phyloP scores from a whole-genome alignment of 345 rosid species.

The Populus pruinosa region DNA sequence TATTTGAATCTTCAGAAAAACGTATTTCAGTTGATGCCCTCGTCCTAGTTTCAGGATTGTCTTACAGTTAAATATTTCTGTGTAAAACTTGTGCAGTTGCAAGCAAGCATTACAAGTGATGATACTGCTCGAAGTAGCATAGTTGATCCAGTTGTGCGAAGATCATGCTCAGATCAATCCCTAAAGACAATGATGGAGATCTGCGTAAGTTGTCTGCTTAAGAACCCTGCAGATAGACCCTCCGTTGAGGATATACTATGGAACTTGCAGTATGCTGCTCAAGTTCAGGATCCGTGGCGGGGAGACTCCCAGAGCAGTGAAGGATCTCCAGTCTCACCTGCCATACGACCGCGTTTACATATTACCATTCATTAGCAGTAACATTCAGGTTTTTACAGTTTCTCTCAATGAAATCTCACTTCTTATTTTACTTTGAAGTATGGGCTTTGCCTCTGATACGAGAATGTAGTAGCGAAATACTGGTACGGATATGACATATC shows the following conservation, averaged over 20 bases:
- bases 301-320: conserved; percentile 65
- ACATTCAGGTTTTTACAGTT: conserved; percentile 13
- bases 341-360: conserved; percentile 16
- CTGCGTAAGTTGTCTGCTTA: conserved; percentile 62
- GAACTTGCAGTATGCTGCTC: conserved; percentile 95
- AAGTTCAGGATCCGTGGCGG: conserved; percentile 67
- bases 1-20: background rate
- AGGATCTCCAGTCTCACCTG: conserved; percentile 54
- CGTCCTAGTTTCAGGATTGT: background rate
- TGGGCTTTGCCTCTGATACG: background rate
- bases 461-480: background rate
- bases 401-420: background rate
- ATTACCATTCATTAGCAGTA: conserved; percentile 24
- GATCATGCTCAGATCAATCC: conserved; percentile 67
- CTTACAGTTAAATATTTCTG: background rate
- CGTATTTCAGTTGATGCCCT: background rate
- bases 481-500: background rate
- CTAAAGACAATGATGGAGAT: conserved; percentile 78
- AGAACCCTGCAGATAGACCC: conserved; percentile 60
- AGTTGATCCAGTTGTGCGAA: conserved; percentile 57
- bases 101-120: conserved; percentile 45
- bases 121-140: conserved; percentile 52
- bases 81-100: conserved; percentile 42
- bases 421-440: background rate
- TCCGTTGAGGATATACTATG: conserved; percentile 86